These are phyloP conservation scores for Saccharomyces hybrid DNA, from an alignment of 1,139 yeast species.

Conservation along the genomic window DNA sequence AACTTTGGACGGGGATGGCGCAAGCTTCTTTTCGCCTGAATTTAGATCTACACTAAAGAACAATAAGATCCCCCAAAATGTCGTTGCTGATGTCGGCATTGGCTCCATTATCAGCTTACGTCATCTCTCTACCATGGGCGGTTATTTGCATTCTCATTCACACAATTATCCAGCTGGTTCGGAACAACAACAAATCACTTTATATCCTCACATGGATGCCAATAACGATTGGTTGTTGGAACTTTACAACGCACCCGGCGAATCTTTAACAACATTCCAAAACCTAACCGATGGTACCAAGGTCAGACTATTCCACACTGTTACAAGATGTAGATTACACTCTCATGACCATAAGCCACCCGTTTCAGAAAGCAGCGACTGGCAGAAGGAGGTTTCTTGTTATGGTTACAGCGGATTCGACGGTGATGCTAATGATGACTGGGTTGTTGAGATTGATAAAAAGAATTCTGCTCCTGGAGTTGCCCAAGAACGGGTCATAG, in stretches of 20 bases:
- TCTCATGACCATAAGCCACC: constrained; percentile 96
- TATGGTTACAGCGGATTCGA: constrained; percentile 87
- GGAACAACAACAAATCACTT: constrained; percentile 87
- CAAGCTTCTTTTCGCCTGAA: constrained; percentile 82
- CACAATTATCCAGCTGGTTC: constrained; percentile 87
- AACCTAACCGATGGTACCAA: constrained; percentile 72
- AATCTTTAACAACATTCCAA: constrained; percentile 43
- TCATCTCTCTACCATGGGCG: constrained; percentile 83
- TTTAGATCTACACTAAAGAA: constrained; percentile 75
- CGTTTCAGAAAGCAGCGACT: constrained; percentile 75
- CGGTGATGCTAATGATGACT: constrained; percentile 97
- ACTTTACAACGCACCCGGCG: constrained; percentile 45
- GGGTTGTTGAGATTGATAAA: constrained; percentile 77
- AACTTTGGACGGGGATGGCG: constrained; percentile 74
- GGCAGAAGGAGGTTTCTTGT: constrained; percentile 92
- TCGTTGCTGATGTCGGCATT: constrained; percentile 77
- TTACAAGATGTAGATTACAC: constrained; percentile 76
- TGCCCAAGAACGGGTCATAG: constrained; percentile 60
- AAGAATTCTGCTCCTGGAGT: constrained; percentile 48
- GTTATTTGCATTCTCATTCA: constrained; percentile 89
- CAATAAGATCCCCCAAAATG: constrained; percentile 57
- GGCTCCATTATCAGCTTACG: constrained; percentile 76
- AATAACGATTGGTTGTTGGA: constrained; percentile 86
- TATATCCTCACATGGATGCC: constrained; percentile 85
- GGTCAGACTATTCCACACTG: constrained; percentile 66